Evolutionary conservation across 108 stramenopile species (phyloP), one percentile per base, ranked within the genome.

Genomic region (Poteriospumella lacustris): DNA sequence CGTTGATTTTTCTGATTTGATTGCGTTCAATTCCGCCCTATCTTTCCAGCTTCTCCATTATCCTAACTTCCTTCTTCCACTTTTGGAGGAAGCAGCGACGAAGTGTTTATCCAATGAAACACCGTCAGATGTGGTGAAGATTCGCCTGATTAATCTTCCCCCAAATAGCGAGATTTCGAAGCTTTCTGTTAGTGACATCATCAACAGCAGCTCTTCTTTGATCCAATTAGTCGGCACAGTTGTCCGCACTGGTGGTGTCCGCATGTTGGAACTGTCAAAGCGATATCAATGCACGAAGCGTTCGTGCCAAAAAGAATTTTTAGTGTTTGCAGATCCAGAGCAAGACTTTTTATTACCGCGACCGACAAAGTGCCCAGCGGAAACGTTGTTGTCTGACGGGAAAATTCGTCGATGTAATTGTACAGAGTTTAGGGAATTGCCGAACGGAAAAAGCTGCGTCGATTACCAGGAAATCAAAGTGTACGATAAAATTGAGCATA

Each of bases 381-480:
- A 36, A 81, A 72, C 42, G 75, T n/a, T n/a, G n/a, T n/a, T n/a
- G n/a, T n/a, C n/a, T n/a, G 73, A 34, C 64, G 76, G 33, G 93
- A 92, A 75, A 62, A 62, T 39, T 19, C 24, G 19, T 90, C 88
- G 15, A 92, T 85, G 31, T 86, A 86, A 12, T 87, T 94, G 59
- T 78, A 87, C 59, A 75, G 85, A 15, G 84, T 89, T 39, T 56
- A 79, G 34, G 79, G 82, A 42, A 86, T 79, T 64, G 89, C 88
- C 69, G 84, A 81, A 47, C 43, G 70, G 41, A 9, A 56, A 56
- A 56, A 56, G 24, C 52, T 85, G 83, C 84, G 83, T 89, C 15
- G 98, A 99, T 83, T 99, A 97, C 78, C 98, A 99, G 81, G 98
- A 99, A 86, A 86, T 96, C 81, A 93, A 95, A 72, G 87, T 99